Evolutionary conservation across 306 rosid genomes (phyloP).

Genomic region (Rosa chinensis): DNA sequence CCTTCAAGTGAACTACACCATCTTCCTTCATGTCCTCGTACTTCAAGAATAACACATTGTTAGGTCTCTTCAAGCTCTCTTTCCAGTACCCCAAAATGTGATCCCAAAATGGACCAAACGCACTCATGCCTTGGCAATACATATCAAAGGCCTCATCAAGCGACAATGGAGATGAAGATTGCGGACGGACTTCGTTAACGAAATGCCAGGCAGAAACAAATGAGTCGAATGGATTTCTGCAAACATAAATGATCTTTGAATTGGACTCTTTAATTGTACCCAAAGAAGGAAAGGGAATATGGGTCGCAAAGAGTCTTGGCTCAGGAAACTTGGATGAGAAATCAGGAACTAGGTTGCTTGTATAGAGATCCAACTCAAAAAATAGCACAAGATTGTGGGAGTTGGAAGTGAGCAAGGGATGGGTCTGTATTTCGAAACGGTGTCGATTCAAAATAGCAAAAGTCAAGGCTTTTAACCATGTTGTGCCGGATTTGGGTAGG

Average conservation of each 20-base stretch:
- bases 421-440: slow-evolving; percentile 19
- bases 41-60: slow-evolving; percentile 51
- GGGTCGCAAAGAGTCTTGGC: slow-evolving; percentile 56
- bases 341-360: not conserved
- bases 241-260: slow-evolving; percentile 39
- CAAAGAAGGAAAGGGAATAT: slow-evolving; percentile 42
- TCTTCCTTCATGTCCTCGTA: slow-evolving; percentile 52
- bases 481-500: slow-evolving; percentile 63
- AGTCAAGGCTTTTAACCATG: slow-evolving; percentile 61
- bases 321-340: slow-evolving; percentile 27
- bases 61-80: slow-evolving; percentile 43
- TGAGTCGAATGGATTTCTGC: slow-evolving; percentile 57
- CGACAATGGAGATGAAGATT: slow-evolving; percentile 5
- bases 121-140: slow-evolving; percentile 43
- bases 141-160: slow-evolving; percentile 48
- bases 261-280: slow-evolving; percentile 34
- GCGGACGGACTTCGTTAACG: slow-evolving; percentile 12
- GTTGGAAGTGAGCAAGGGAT: slow-evolving; percentile 50
- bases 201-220: slow-evolving; percentile 46
- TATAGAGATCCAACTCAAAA: slow-evolving; percentile 29
- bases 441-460: slow-evolving; percentile 41
- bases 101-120: not conserved
- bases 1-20: slow-evolving; percentile 26
- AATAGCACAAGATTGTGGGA: slow-evolving; percentile 57
- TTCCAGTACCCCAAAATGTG: slow-evolving; percentile 51